phyloP scores from a whole-genome alignment of 768 basidiomycete genomes.

The Pleurotus tuber-regium region DNA sequence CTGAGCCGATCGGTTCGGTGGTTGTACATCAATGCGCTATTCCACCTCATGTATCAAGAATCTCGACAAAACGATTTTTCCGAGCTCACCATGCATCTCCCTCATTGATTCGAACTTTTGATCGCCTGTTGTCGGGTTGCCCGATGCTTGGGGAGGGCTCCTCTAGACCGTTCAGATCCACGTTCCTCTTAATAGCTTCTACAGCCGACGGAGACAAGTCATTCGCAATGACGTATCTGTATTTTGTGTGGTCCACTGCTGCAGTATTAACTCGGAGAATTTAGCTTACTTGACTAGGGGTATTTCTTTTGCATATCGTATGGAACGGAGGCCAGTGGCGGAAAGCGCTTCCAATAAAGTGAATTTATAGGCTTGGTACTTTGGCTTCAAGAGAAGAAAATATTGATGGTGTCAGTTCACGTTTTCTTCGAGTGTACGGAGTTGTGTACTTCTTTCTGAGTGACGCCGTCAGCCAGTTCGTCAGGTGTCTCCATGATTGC shows the following conservation, averaged over 20 bases:
- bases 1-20: constrained; percentile 71
- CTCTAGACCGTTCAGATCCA: constrained; percentile 75
- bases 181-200: constrained; percentile 83
- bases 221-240: constrained; percentile 90
- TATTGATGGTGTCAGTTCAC: too few relatives aligned
- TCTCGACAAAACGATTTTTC: neutral
- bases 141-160: constrained; percentile 22
- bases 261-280: too few relatives aligned
- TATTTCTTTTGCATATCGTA: constrained; percentile 97
- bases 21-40: constrained; percentile 85
- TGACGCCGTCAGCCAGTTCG: neutral
- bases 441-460: constrained; percentile 10
- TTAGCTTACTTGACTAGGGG: constrained; percentile 75
- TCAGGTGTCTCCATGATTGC: neutral
- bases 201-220: constrained; percentile 84
- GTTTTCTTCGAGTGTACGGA: neutral
- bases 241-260: too few relatives aligned
- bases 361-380: constrained; percentile 65
- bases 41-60: neutral
- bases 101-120: constrained; percentile 80
- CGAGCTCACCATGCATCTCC: constrained; percentile 83
- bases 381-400: constrained; percentile 8
- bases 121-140: constrained; percentile 14
- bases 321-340: constrained; percentile 92
- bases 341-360: constrained; percentile 91